A percentile compares a stretch with the other conserved stretches of the same genome.
phyloP scores from a whole-genome alignment of 2,329 filamentous ascomycete species.

The Sarocladium strictum region DNA sequence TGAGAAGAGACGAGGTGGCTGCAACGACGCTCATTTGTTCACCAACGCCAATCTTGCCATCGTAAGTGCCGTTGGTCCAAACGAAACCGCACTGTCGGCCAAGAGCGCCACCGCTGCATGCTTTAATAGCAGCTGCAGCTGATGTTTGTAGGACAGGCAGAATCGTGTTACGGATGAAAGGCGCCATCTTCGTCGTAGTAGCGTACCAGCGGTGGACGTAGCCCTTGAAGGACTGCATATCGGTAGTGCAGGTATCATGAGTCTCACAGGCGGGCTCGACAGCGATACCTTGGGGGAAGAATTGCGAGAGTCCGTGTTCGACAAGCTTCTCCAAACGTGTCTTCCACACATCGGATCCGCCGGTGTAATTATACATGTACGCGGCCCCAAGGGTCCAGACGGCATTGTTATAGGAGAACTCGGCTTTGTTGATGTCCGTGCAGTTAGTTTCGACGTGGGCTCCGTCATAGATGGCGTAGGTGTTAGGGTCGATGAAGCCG shows the following conservation, averaged over 20 bases:
- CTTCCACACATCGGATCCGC: slow-evolving; percentile 45
- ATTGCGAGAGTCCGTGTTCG: slow-evolving; percentile 32
- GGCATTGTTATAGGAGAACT: slow-evolving; percentile 58
- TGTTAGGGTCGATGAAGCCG: slow-evolving; percentile 51
- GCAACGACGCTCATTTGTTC: slow-evolving; percentile 51
- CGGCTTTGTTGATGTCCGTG: slow-evolving; percentile 45
- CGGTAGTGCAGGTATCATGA: slow-evolving; percentile 55
- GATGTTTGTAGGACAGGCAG: slow-evolving; percentile 52
- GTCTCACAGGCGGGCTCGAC: slow-evolving; percentile 56
- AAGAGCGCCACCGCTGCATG: slow-evolving; percentile 54
- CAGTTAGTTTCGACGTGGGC: slow-evolving; percentile 47
- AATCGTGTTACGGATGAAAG: slow-evolving; percentile 49
- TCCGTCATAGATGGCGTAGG: slow-evolving; percentile 57
- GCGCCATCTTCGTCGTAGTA: slow-evolving; percentile 55
- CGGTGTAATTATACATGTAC: slow-evolving; percentile 57
- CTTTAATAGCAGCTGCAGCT: slow-evolving; percentile 51
- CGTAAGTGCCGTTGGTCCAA: slow-evolving; percentile 44
- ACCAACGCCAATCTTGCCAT: slow-evolving; percentile 46
- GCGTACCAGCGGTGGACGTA: slow-evolving; percentile 62
- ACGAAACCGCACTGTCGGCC: slow-evolving; percentile 58
- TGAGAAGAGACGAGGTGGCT: slow-evolving; percentile 43
- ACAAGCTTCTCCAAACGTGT: slow-evolving; percentile 36
- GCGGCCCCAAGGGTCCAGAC: slow-evolving; percentile 53
- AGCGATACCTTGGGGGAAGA: slow-evolving; percentile 52
- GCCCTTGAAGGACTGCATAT: slow-evolving; percentile 70